Evolutionary conservation across 2,329 filamentous ascomycete genomes (phyloP).

Genomic region (Epichloe typhina): DNA sequence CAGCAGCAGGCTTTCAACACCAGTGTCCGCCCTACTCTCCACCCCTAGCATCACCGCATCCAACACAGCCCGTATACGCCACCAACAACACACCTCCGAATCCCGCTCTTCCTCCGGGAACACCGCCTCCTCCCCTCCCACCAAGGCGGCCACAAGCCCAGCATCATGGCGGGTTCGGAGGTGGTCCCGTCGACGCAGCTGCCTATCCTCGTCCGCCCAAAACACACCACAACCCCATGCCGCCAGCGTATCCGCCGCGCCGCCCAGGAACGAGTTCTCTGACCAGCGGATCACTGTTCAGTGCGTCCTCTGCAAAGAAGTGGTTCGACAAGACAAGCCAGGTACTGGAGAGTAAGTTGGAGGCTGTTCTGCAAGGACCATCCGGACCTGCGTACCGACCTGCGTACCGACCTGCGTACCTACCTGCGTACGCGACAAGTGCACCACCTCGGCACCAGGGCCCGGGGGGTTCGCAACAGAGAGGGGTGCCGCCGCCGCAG

Average conservation of each 20-base stretch:
- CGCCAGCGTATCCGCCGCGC: constrained; percentile 7
- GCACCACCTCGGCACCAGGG: background rate
- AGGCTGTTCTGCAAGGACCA: constrained; percentile 16
- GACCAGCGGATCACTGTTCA: constrained; percentile 15
- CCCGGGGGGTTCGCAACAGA: too few relatives aligned
- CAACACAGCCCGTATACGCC: constrained; percentile 6
- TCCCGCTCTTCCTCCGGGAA: background rate
- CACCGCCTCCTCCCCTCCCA: constrained; percentile 15
- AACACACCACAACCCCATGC: constrained; percentile 16
- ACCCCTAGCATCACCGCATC: constrained; percentile 3
- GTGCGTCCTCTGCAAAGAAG: constrained; percentile 20
- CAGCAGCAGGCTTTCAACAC: background rate
- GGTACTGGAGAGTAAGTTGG: constrained; percentile 20
- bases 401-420: constrained; percentile 1
- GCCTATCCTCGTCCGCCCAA: constrained; percentile 20
- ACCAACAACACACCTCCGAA: background rate
- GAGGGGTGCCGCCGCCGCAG: background rate
- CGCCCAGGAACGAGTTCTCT: constrained; percentile 10
- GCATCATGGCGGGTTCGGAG: constrained; percentile 9
- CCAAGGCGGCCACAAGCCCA: constrained; percentile 13
- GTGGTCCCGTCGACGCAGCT: constrained; percentile 11
- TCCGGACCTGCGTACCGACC: constrained; percentile 6
- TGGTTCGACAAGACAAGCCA: constrained; percentile 23
- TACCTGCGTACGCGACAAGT: constrained; percentile 4
- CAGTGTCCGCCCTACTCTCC: background rate